Evolutionary conservation across 805 yeast genomes (phyloP), one percentile per base, ranked within the genome.

Genomic region (Myxozyma kluyveri): DNA sequence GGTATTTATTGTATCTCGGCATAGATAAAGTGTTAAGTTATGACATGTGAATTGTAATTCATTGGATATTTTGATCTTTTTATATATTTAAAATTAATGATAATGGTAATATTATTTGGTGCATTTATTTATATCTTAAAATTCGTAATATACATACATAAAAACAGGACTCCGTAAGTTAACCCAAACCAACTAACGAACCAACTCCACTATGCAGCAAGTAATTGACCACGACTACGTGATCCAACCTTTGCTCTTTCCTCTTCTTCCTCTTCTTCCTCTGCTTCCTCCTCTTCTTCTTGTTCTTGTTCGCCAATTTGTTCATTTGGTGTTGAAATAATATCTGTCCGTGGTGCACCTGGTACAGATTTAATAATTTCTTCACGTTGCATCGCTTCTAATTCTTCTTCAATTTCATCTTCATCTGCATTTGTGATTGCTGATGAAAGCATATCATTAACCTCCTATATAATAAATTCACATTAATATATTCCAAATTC

Each of bases 401-500:
- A 57, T 10, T 59, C 66, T 3, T 64, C 62, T 29, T 63, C 65
- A 23, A 66, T 57, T 32, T 64, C 72, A 12, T 58, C 66, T 48
- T 72, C 74, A 18, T 69, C 73, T 9, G 66, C 61, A 43, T 64
- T 67, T 2, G 77, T 73, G 29, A 73, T 68, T 12, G 54, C 56
- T 27, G 57, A 58, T 17, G 69, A 64, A 31, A 73, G 65, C 68
- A 69, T 63, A 7, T 64, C 67, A 33, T 69, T 61, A 14, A 73
- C 64, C 55, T 74, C 75, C 50, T 63, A 38, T 2, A 31, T n/a
- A 9, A 22, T 4, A 7, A n/a, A 42, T 38, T 12, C 35, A 18
- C 14, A 37, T 4, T 26, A 22, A 21, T 3, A 7, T 24, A n/a
- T 33, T 18, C n/a, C 26, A 23, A 9, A 40, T 42, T 18, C 12